Evolutionary conservation across 257 asterid genomes (phyloP), one percentile per base, ranked within the genome.

Genomic region (Pogostemon cablin): DNA sequence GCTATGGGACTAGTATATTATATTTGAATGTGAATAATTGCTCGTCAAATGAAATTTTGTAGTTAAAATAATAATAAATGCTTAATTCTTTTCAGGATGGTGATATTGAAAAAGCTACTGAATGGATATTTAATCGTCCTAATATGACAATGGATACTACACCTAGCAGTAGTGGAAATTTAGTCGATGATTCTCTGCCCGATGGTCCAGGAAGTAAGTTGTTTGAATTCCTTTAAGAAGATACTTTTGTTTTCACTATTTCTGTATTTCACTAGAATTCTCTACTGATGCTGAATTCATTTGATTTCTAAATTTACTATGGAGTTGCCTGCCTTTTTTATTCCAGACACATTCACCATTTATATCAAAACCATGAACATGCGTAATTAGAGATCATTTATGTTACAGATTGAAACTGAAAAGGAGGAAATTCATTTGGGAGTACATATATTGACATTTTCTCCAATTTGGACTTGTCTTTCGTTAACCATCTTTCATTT

Each of bases 171-270:
- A 86, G 84, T 58, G 80, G 78, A 68, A 67, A 80, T 65, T 79
- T 47, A 17, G 84, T 34, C 15, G 96, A 84, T 66, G 78, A 82
- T 63, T 78, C 86, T 65, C 69, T 95, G 61, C 96, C 99, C 37
- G 99, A 95, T 73, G 98, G 99, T 82, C 84, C 80, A 77, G 99
- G 99, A 85, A 89, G 99, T 95, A 25, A 88, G 98, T 86, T 67
- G 43, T 71, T 71, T 55, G 4, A 40, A 59, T 62, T 56, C 77
- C 65, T 37, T 42, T 17, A 59, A 35, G 6, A 43, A 4, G 48
- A 67, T 65, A 38, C 57, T 6, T 65, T 38, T 9, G 62, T 71
- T 57, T 52, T 63, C 12, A 17, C 60, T 59, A 34, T 49, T 52
- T n/a, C 43, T 3, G 32, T 58, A 50, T 56, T 61, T 68, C 62